Evolutionary conservation across 306 rosid genomes (phyloP).

Genomic region (Ceratonia siliqua): DNA sequence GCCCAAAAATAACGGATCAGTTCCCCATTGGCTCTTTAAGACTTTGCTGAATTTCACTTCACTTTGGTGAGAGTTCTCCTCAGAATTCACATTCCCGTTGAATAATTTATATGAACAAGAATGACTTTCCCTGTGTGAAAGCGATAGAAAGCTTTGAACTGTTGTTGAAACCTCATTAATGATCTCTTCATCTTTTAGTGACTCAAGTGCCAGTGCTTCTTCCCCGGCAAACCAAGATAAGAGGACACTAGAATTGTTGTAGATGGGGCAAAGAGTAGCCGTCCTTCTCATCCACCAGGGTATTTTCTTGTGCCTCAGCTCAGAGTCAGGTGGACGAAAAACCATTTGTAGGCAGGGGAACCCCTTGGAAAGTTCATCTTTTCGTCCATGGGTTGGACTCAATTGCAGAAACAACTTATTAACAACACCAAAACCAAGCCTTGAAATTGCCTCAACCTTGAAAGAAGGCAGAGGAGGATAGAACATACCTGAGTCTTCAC

Average conservation of each 20-base stretch:
- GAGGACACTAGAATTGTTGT: conserved; percentile 67
- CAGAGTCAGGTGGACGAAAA: conserved; percentile 68
- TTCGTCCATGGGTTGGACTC: conserved; percentile 33
- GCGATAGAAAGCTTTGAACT: conserved; percentile 50
- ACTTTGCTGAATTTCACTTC: conserved; percentile 58
- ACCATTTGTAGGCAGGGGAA: conserved; percentile 75
- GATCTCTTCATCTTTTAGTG: conserved; percentile 72
- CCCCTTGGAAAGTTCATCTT: conserved; percentile 35
- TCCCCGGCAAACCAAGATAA: conserved; percentile 90
- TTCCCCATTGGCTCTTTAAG: conserved; percentile 79
- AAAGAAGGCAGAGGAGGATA: conserved; percentile 78
- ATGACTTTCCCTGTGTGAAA: conserved; percentile 32
- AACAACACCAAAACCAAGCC: conserved; percentile 98
- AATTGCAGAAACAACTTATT: conserved; percentile 87
- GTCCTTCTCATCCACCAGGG: conserved; percentile 98
- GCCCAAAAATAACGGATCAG: conserved; percentile 84
- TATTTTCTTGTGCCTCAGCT: conserved; percentile 58
- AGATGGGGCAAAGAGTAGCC: conserved; percentile 68
- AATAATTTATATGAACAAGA: conserved; percentile 36
- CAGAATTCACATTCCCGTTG: conserved; percentile 49
- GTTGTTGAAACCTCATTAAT: conserved; percentile 69
- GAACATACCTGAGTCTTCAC: conserved; percentile 65
- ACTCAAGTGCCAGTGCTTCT: conserved; percentile 81
- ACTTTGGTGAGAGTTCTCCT: conserved; percentile 29
- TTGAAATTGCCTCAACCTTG: conserved; percentile 78